Evolutionary conservation across 1,284 basidiomycete genomes (phyloP), one percentile per base, ranked within the genome.

Genomic region (Malassezia sp.): DNA sequence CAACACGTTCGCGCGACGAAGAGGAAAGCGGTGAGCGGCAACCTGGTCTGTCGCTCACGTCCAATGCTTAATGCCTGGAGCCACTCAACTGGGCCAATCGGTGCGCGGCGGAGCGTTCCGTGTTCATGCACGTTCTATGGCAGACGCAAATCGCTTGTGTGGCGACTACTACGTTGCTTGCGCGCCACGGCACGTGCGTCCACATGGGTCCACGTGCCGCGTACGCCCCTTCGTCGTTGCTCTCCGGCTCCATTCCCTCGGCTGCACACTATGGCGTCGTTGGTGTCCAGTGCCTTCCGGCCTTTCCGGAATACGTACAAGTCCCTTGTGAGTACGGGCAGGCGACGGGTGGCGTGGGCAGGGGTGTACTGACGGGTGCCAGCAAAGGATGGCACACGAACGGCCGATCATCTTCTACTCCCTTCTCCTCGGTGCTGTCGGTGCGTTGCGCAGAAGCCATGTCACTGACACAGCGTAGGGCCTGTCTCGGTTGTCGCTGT

Each of bases 331-430:
- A 17, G 62, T 63, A 14, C 4, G 2, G 23, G 10, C 1, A 17
- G n/a, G n/a, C n/a, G n/a, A n/a, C n/a, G n/a, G n/a, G n/a, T n/a
- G n/a, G n/a, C n/a, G n/a, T n/a, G n/a, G n/a, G n/a, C n/a, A n/a
- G n/a, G n/a, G n/a, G n/a, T n/a, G n/a, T n/a, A n/a, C n/a, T n/a
- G n/a, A n/a, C n/a, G n/a, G n/a, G n/a, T n/a, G n/a, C n/a, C n/a
- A n/a, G n/a, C n/a, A n/a, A n/a, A n/a, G n/a, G n/a, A n/a, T 82
- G 63, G 86, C 88, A 28, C 90, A 95, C 74, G 88, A 93, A 74
- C 80, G 80, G 61, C 88, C 89, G 28, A 84, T 86, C 64, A 79
- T 93, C 71, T 90, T 91, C 75, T 93, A 81, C 75, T 85, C 87
- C 6, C 76, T 83, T 67, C 72, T 81, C 42, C 73, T 93, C 51